Evolutionary conservation across 805 yeast species (phyloP), one percentile per base, ranked within the genome.

Genomic region (Zygosaccharomyces siamensis): DNA sequence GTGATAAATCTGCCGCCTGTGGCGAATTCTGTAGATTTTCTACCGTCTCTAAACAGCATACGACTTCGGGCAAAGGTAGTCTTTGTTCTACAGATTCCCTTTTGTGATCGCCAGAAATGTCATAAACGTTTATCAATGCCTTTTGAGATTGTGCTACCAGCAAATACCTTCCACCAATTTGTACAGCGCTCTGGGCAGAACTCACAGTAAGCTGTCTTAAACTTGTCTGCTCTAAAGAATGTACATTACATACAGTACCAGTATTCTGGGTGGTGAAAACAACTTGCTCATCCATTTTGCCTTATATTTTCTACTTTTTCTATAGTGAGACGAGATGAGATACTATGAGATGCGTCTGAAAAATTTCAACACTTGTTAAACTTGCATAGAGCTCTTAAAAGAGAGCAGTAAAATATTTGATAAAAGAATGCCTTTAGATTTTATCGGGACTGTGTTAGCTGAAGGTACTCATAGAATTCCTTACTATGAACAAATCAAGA

Each of bases 381-480:
- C 30, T 12, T 23, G 27, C 10, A 26, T 30, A 7, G 14, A 39
- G n/a, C 24, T 16, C 10, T 20, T 11, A 3, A 6, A 8, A 20
- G 20, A 33, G 16, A 16, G 20, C 39, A 21, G 39, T 31, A 31
- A 44, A 43, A 39, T 26, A 32, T 27, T 40, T 35, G n/a, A 36
- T 33, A 33, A 27, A 36, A 48, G 40, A 31, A 92, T 92, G 99
- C 98, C 98, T 1, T 62, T 92, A 45, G 86, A 92, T 61, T 82
- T 89, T 54, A 62, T 89, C 11, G 83, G 86, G n/a, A 73, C 84
- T 1, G 80, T 81, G 36, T 51, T 84, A 27, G 63, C 76, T 12
- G 88, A 89, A 27, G 97, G 97, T 6, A 76, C 90, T 0, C 81
- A 79, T 7, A 73, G 72, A 2, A 74, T 92, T 39, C 97, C 97